These are phyloP conservation scores for Auriscalpium vulgare DNA, from an alignment of 768 basidiomycete species.

Conservation along the genomic window DNA sequence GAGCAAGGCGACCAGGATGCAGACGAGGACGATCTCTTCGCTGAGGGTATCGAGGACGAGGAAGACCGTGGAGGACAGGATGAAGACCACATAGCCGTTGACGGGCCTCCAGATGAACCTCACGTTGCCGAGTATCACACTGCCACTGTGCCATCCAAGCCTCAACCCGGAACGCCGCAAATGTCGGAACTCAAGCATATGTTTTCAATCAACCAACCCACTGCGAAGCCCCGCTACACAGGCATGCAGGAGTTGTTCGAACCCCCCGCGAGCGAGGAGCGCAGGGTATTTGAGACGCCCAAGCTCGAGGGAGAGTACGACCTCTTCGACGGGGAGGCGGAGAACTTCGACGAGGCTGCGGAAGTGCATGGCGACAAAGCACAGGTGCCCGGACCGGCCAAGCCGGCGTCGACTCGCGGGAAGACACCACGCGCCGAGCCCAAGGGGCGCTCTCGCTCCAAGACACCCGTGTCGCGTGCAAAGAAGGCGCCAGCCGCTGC, in stretches of 20 bases:
- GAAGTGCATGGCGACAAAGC: conserved; percentile 15
- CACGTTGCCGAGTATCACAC: not conserved
- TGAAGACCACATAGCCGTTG: conserved; percentile 7
- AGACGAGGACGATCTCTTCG: conserved; percentile 14
- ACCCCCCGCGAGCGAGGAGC: conserved; percentile 4
- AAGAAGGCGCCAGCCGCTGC: not conserved
- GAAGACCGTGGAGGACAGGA: conserved; percentile 27
- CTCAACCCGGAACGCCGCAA: conserved; percentile 18
- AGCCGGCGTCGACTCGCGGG: not conserved
- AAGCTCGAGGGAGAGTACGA: conserved; percentile 12
- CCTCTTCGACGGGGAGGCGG: conserved; percentile 21
- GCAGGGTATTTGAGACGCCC: conserved; percentile 27
- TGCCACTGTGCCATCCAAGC: conserved; percentile 1
- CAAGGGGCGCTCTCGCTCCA: not conserved
- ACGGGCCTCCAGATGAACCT: not conserved
- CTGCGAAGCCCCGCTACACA: conserved; percentile 17
- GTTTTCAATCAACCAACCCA: conserved; percentile 16
- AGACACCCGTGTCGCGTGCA: not conserved
- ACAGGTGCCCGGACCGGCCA: not conserved
- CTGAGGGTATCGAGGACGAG: conserved; percentile 35
- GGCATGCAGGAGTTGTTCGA: conserved; percentile 28
- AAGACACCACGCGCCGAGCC: not conserved
- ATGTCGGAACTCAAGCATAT: conserved; percentile 26
- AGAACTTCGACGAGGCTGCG: conserved; percentile 25
- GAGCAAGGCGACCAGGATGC: not conserved